Percentiles rank a stretch among this genome's conserved stretches.
Evolutionary conservation across 2,329 filamentous ascomycete species (phyloP).

Genomic region (Ophiocordyceps camponoti-saundersi): DNA sequence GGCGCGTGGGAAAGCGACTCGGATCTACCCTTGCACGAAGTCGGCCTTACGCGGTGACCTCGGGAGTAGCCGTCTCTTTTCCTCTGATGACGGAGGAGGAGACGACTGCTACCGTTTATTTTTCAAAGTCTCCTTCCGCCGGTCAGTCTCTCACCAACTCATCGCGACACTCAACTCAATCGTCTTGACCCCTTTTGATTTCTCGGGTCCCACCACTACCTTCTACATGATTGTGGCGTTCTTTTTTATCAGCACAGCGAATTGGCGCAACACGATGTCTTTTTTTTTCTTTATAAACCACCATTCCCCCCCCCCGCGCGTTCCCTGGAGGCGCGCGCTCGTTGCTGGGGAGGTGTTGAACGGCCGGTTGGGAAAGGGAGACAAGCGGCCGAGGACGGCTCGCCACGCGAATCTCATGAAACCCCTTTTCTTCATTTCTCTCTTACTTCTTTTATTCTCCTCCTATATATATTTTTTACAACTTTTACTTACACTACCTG

Average conservation of each 20-base stretch:
- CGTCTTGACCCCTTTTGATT: no score
- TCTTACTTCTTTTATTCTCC: neutral
- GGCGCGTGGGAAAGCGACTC: constrained; percentile 7
- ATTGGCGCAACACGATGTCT: constrained; percentile 18
- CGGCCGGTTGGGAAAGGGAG: neutral
- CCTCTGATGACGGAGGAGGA: neutral
- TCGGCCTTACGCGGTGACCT: neutral
- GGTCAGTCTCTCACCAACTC: no score
- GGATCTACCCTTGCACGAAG: constrained; percentile 13
- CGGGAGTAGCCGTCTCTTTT: neutral
- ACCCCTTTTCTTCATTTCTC: no score
- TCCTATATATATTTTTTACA: neutral
- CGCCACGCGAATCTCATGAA: neutral
- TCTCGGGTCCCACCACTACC: neutral
- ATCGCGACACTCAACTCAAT: no score
- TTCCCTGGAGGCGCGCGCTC: neutral
- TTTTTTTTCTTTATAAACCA: constrained; percentile 2
- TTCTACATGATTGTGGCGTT: neutral
- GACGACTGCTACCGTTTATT: no score
- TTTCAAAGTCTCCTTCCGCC: no score
- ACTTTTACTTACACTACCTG: neutral
- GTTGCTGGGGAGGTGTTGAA: neutral
- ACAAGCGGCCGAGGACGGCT: neutral
- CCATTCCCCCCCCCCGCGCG: neutral
- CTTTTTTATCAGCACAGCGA: constrained; percentile 18